Base-by-base conservation (phyloP, 768 basidiomycete genomes). In the Hypholoma fasciculare region DNA sequence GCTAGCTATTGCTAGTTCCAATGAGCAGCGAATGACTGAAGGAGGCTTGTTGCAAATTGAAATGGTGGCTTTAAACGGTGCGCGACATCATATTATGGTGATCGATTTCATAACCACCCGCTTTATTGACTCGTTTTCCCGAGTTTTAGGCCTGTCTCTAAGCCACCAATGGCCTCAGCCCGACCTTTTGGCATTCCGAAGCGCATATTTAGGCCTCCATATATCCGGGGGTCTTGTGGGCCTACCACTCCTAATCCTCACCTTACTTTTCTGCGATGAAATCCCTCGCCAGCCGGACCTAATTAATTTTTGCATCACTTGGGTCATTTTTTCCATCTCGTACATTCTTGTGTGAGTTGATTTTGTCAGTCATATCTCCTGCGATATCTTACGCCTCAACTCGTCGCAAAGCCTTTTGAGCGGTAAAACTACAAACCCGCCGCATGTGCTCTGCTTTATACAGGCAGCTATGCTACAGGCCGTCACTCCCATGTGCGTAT, bases 381-480 rank as follows among this genome's bases (percentile, higher is more conserved):
- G 44, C 46, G 4, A 34, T 37, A 16, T 11, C 5, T 23, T 16
- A 39, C 7, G 13, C 30, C 26, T 48, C 19, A 7, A 4, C 8
- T 44, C 19, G 5, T 5, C 7, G 30, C 30, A 34, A 43, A 67
- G 66, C 48, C 42, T 61, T 47, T 59, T 68, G 23, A 52, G 59
- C 54, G 61, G 58, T 11, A 30, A 60, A 39, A 49, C 63, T 12
- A 54, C 57, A 13, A 59, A 66, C 48, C 70, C 69, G 14, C 65
- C 73, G 11, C 57, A 56, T n/a, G 61, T 57, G 7, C 54, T 84
- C 11, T 87, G 85, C 61, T 64, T 75, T 42, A 71, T 72, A 0
- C 85, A 87, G 68, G 80, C 84, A 4, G 77, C 78, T 20, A 73
- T 85, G 76, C 71, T 81, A 17, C 73, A 82, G 51, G 84, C 81